These are phyloP conservation scores for Rhypophila decipiens DNA, from an alignment of 495 filamentous ascomycete species.

Conservation along the genomic window DNA sequence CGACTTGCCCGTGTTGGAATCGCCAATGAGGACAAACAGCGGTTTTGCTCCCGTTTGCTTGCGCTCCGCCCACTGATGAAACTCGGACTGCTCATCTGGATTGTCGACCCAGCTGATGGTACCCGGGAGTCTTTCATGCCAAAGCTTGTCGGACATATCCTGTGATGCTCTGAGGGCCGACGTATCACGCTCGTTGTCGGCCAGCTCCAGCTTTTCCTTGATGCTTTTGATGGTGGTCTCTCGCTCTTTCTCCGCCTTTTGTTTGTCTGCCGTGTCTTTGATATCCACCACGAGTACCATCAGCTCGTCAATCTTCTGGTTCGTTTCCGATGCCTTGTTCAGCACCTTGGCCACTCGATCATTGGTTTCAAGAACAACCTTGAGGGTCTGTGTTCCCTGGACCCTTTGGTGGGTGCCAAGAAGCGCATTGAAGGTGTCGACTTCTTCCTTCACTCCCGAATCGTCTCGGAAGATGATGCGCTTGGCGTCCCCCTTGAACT, in stretches of 20 bases:
- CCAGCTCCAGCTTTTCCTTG: not conserved
- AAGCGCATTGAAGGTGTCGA: not conserved
- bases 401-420: not conserved
- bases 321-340: not conserved
- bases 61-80: not conserved
- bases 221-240: not conserved
- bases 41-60: not conserved
- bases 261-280: not conserved
- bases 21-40: not conserved
- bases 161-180: not conserved
- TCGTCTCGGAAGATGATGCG: not conserved
- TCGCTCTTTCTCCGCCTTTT: not conserved
- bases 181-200: too few species aligned
- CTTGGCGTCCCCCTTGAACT: slow-evolving; percentile 3
- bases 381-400: not conserved
- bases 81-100: not conserved
- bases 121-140: not conserved
- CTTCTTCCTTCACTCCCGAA: not conserved
- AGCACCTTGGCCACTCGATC: not conserved
- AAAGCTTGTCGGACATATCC: not conserved
- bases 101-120: not conserved
- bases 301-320: not conserved
- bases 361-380: not conserved
- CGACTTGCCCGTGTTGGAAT: not conserved
- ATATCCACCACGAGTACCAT: not conserved